A percentile compares a stretch with the other conserved stretches of the same genome.
Evolutionary conservation across 371 early-diverging fungal species (phyloP).

Genomic region (Conidiobolus incongruus): DNA sequence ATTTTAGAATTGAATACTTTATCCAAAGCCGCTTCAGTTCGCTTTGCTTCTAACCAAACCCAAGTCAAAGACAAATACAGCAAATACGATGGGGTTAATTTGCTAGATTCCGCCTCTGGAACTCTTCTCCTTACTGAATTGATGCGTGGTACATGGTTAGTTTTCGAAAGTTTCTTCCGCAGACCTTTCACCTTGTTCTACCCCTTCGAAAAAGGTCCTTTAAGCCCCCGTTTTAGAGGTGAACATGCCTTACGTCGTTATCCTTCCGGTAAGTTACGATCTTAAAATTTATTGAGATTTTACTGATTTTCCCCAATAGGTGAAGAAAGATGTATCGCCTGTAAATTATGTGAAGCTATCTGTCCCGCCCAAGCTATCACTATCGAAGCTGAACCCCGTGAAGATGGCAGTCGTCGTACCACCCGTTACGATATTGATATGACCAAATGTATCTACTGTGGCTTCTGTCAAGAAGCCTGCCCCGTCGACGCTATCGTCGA

Average conservation of each 20-base stretch:
- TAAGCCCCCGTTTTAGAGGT: slow-evolving; percentile 88
- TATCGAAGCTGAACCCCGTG: slow-evolving; percentile 94
- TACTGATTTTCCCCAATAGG: slow-evolving; percentile 19
- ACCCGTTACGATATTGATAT: slow-evolving; percentile 97
- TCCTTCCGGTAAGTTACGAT: slow-evolving; percentile 46
- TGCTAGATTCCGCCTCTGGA: slow-evolving; percentile 56
- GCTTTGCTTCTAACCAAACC: no score
- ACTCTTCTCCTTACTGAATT: slow-evolving; percentile 79
- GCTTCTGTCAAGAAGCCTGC: slow-evolving; percentile 89
- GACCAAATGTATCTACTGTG: slow-evolving; percentile 96
- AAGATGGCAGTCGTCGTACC: slow-evolving; percentile 87
- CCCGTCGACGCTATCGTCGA: slow-evolving; percentile 97
- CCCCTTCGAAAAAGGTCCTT: slow-evolving; percentile 87
- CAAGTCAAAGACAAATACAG: background rate
- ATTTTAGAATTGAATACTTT: no score
- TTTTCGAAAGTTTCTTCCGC: slow-evolving; percentile 82
- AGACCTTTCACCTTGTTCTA: slow-evolving; percentile 91
- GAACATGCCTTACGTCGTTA: slow-evolving; percentile 93
- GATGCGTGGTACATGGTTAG: slow-evolving; percentile 78
- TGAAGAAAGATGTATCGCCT: slow-evolving; percentile 95
- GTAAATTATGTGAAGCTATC: slow-evolving; percentile 94
- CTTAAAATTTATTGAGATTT: background rate
- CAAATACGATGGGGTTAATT: slow-evolving; percentile 6
- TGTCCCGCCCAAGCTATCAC: slow-evolving; percentile 98
- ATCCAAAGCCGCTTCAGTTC: no score